Conservation (phyloP, 83 land plant species). For the Diphasiastrum complanatum region DNA sequence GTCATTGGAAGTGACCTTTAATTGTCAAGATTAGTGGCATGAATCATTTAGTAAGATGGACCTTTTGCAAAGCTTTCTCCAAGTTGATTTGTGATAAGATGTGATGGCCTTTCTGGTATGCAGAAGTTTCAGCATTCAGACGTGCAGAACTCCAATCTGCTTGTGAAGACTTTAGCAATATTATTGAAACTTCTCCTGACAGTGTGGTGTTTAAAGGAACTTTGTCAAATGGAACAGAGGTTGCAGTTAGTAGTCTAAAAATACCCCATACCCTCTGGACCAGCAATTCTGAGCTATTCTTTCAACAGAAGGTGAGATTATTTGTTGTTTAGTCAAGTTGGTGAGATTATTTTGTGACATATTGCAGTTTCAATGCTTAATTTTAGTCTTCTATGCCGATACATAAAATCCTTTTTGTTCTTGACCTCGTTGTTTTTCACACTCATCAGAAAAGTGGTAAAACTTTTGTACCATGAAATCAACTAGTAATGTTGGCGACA, state of each 20-base stretch:
- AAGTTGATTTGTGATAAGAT: slow-evolving; percentile 3
- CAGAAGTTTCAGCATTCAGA: slow-evolving; percentile 42
- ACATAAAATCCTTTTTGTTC: no score
- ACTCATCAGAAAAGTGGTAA: no score
- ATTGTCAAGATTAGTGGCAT: no score
- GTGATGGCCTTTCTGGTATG: not conserved
- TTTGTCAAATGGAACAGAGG: slow-evolving; percentile 16
- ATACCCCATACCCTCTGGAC: slow-evolving; percentile 19
- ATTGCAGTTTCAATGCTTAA: no score
- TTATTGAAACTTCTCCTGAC: slow-evolving; percentile 29
- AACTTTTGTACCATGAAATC: no score
- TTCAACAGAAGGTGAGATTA: slow-evolving; percentile 59
- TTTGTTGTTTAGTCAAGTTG: not conserved
- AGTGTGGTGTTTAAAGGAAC: slow-evolving; percentile 28
- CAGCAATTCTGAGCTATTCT: slow-evolving; percentile 17
- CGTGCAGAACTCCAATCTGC: slow-evolving; percentile 22
- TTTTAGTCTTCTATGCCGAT: no score
- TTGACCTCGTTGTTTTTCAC: no score
- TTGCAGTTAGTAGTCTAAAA: slow-evolving; percentile 24
- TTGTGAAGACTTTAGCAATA: slow-evolving; percentile 37
- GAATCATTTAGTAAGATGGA: slow-evolving; percentile 2
- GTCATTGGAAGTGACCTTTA: no score
- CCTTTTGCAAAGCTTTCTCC: not conserved
- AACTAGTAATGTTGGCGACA: no score
- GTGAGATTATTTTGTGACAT: not conserved